A percentile compares a stretch with the other conserved stretches of the same genome.
These are phyloP conservation scores for Monosporascus sp. DNA, from an alignment of 2,329 filamentous ascomycete species.

Conservation along the genomic window DNA sequence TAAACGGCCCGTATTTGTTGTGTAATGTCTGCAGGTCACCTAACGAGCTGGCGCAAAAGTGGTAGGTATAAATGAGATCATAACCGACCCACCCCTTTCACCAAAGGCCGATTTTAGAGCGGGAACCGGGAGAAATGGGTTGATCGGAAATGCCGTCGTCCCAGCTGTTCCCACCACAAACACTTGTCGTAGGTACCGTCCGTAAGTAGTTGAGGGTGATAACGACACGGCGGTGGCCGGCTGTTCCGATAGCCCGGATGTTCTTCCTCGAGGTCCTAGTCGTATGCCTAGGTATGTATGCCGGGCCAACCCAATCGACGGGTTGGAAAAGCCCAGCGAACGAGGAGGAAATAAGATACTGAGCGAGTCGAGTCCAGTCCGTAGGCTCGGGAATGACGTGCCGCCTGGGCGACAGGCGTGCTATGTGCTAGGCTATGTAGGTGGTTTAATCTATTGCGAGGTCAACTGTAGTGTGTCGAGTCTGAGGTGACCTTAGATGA, in stretches of 20 bases:
- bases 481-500: neutral
- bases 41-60: neutral
- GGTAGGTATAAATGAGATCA: neutral
- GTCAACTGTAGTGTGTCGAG: neutral
- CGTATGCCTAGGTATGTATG: too few species aligned
- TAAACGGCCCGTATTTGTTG: constrained; percentile 14
- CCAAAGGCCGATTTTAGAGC: neutral
- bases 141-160: too few species aligned
- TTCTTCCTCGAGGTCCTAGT: neutral
- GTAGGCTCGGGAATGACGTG: neutral
- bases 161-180: too few species aligned
- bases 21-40: constrained; percentile 9
- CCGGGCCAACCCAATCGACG: neutral
- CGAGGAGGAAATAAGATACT: neutral
- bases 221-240: neutral
- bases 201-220: neutral
- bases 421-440: neutral
- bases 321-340: neutral
- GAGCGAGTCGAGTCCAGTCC: neutral
- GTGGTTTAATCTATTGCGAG: neutral
- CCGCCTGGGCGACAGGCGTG: neutral
- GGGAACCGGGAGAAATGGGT: too few species aligned
- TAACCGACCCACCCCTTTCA: neutral
- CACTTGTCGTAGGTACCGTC: too few species aligned
- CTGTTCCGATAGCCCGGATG: neutral